Evolutionary conservation across 192 early-diverging fungal genomes (phyloP), one percentile per base, ranked within the genome.

Genomic region (Podila horticola): DNA sequence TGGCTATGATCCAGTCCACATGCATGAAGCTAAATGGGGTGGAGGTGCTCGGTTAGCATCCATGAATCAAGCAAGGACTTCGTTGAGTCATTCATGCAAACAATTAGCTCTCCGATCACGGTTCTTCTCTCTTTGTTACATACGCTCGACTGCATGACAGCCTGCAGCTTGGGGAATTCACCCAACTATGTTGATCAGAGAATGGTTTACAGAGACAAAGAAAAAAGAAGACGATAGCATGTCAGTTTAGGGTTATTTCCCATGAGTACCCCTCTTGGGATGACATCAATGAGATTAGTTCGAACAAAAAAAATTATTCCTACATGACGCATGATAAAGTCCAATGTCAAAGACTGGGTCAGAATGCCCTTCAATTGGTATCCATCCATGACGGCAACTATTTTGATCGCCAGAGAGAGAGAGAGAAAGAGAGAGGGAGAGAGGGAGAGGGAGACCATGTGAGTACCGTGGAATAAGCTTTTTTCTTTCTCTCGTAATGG

Each of bases 361-460:
- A 95, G 61, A 29, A 95, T 93, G 6, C 95, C 93, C 63, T 82
- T 83, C 30, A 96, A 79, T 4, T 65, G 51, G 19, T 83, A 84
- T 34, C 86, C 79, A 58, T 90, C 79, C 84, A 93, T 87, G 6
- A 96, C 92, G 0, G 92, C 91, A 34, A 96, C 93, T 90, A 67
- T 22, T 72, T 28, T 24, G 33, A 45, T 28, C 17, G 8, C 7
- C 34, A 9, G 6, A 36, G 6, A 36, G 34, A 36, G 34, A 36
- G 33, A 34, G 5, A 34, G 33, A 9, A 10, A 36, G 6, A 36
- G 34, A 36, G 34, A 36, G 33, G 7, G 5, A 34, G 33, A n/a
- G n/a, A n/a, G n/a, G n/a, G n/a, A n/a, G n/a, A n/a, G n/a, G n/a
- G n/a, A n/a, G 22, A 65, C 8, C 4, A 22, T 34, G 45, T 45